Evolutionary conservation across 345 rosid species (phyloP), one percentile per base, ranked within the genome.

Genomic region (Gossypium sturtianum): DNA sequence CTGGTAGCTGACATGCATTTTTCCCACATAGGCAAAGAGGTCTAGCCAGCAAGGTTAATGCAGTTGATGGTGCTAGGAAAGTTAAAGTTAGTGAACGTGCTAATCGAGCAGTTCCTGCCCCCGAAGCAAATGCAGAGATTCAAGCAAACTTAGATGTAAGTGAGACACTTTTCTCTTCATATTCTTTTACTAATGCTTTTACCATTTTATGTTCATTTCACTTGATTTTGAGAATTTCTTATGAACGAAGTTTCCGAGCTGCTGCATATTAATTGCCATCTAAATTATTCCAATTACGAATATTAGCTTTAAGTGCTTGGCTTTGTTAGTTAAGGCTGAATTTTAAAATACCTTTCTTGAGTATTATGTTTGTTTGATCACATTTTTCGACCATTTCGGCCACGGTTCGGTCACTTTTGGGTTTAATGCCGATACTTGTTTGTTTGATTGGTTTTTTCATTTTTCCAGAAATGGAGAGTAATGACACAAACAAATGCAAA

Each of bases 121-220:
- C 97, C 0, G 97, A 93, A 81, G 96, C 97, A 82, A 93, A 89
- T 80, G 96, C 97, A 4, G 98, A 93, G 85, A 84, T 71, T 76
- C 95, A 87, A 78, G 73, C 93, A 47, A 87, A 84, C 78, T 80
- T 90, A 79, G 90, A 88, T 77, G 95, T 90, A 70, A 34, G 81
- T 75, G 16, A 44, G 72, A 13, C 29, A 67, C 23, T 52, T 45
- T 61, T 6, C 54, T 58, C 59, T 16, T 59, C 22, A 34, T 22
- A 23, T 45, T 57, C 59, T 56, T 51, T 11, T 60, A 16, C 15
- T 13, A 15, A 9, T 53, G 7, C 34, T 38, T 49, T 45, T 66
- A 43, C 9, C 34, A 9, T 19, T 47, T 12, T 57, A 8, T 9
- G 1, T 52, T 23, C 53, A 38, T 1, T 19, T 62, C 64, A 41